phyloP scores from a whole-genome alignment of 768 basidiomycete species.

The Dentipellis fragilis region DNA sequence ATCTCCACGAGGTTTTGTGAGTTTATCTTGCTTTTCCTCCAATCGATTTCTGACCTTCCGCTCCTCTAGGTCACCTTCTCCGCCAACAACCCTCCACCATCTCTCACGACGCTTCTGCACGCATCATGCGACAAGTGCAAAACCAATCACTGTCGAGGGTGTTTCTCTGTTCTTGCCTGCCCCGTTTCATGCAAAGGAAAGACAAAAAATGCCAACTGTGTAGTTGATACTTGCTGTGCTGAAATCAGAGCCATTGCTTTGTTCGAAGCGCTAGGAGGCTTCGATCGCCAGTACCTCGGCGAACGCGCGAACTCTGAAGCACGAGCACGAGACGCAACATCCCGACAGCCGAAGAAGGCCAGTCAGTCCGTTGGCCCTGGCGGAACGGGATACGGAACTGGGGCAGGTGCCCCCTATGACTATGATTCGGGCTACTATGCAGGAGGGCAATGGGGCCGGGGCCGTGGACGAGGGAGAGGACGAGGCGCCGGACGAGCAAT shows the following conservation, averaged over 20 bases:
- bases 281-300: constrained; percentile 35
- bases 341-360: constrained; percentile 11
- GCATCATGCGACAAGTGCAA: constrained; percentile 32
- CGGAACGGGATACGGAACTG: constrained; percentile 39
- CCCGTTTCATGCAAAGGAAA: constrained; percentile 31
- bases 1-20: constrained; percentile 34
- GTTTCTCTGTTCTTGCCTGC: constrained; percentile 31
- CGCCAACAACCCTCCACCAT: constrained; percentile 13
- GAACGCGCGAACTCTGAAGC: constrained; percentile 31
- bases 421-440: background rate
- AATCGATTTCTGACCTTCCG: constrained; percentile 17
- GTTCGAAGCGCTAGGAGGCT: constrained; percentile 38
- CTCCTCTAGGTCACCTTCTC: constrained; percentile 21
- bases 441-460: background rate
- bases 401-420: constrained; percentile 7
- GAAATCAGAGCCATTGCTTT: constrained; percentile 39
- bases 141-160: constrained; percentile 40
- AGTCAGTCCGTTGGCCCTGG: constrained; percentile 35
- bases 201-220: constrained; percentile 26
- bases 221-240: constrained; percentile 33
- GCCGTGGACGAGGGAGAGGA: constrained; percentile 5
- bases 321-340: constrained; percentile 25
- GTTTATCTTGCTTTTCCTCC: constrained; percentile 13
- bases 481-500: background rate
- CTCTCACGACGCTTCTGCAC: constrained; percentile 30